Base-by-base conservation (phyloP, 257 asterid genomes). In the Nemophila menziesii region DNA sequence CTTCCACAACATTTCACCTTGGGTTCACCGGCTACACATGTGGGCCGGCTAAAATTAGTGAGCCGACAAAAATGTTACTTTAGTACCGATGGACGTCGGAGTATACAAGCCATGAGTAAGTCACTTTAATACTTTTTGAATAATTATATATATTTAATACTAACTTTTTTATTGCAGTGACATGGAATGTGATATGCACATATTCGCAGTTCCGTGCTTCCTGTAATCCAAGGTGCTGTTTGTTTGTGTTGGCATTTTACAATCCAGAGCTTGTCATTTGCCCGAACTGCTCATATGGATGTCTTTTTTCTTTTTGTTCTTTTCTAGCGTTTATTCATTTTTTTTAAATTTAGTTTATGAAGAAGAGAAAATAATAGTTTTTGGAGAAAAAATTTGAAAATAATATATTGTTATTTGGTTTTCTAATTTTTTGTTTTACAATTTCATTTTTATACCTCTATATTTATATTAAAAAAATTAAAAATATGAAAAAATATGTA, bases 81-180 rank as follows among this genome's bases (percentile, higher is more conserved):
- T 55, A 70, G 86, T 3, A 36, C 86, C 16, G 93, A 82, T 55
- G 76, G 70, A 4, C 75, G 93, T 5, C 63, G 93, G 39, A 78
- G 70, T 45, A 82, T 90, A 39, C 92, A 82, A 46, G 79, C 92
- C 9, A 51, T 82, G 38, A 82, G 93, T 78, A 68, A 58, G 92
- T 52, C 4, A 12, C 5, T 5, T 41, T 11, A n/a, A n/a, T n/a
- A 22, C 12, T 39, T 43, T 36, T 13, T 16, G 8, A 48, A 14
- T 38, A 13, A 13, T 29, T 7, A 2, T 29, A 13, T 29, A 10
- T 5, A 7, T 15, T 29, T 44, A 16, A 24, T 13, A 10, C 12
- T 7, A 29, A 10, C 8, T 29, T 24, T 29, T n/a, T n/a, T 20
- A 41, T 9, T 49, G 51, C 71, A 65, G 71, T 65, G 71, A 59